These are phyloP conservation scores for Chaetomium sp. DNA, from an alignment of 2,329 filamentous ascomycete genomes.

Conservation along the genomic window DNA sequence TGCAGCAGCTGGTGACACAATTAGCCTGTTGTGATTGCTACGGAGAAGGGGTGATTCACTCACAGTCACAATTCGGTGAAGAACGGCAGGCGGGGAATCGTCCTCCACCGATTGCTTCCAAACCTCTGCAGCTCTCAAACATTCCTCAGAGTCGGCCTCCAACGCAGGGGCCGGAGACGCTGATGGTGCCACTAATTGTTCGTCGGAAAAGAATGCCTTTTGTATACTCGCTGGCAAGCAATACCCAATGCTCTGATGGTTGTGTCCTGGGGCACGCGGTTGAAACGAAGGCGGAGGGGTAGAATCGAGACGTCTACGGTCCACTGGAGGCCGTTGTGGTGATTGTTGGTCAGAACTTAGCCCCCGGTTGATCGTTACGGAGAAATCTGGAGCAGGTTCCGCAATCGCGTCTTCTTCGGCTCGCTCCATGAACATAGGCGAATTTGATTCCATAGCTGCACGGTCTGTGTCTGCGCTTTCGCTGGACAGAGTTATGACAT, in stretches of 20 bases:
- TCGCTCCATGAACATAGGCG: constrained; percentile 19
- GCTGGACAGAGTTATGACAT: constrained; percentile 8
- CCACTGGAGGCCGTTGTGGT: neutral
- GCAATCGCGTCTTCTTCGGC: neutral
- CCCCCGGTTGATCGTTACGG: neutral
- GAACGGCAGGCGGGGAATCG: constrained; percentile 20
- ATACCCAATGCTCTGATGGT: neutral
- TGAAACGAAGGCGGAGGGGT: constrained; percentile 10
- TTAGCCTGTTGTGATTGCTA: neutral
- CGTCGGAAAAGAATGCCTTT: constrained; percentile 8
- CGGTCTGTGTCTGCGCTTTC: neutral
- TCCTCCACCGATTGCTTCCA: constrained; percentile 26
- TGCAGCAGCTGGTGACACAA: constrained; percentile 25
- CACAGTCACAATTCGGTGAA: constrained; percentile 28
- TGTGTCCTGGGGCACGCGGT: neutral
- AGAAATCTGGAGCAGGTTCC: neutral
- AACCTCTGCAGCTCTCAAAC: neutral
- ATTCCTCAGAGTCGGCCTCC: neutral
- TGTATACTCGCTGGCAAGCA: neutral
- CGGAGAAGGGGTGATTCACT: neutral
- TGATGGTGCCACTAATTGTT: neutral
- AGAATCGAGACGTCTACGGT: neutral
- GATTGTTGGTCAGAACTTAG: neutral
- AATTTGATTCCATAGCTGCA: neutral
- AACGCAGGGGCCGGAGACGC: neutral